phyloP scores from a whole-genome alignment of 352 stramenopile genomes.

The Phytophthora nicotianae region DNA sequence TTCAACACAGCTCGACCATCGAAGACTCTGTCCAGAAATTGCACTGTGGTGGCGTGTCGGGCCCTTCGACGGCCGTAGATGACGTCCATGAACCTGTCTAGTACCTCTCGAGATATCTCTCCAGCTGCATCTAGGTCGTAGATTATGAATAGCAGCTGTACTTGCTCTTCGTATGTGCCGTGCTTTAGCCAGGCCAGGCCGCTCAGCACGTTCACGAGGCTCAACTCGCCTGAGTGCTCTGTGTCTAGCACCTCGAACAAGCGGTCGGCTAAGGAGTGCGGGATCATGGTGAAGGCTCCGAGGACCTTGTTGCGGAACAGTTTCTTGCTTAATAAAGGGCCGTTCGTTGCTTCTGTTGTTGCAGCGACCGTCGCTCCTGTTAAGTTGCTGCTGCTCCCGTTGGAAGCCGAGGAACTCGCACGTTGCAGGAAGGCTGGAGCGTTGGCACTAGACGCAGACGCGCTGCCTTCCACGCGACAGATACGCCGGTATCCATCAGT shows the following conservation, averaged over 20 bases:
- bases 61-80: conserved; percentile 74
- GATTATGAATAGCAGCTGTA: conserved; percentile 82
- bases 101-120: conserved; percentile 66
- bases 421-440: conserved; percentile 15
- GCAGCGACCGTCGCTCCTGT: conserved; percentile 1
- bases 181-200: conserved; percentile 81
- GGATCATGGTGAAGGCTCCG: conserved; percentile 78
- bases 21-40: conserved; percentile 70
- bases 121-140: conserved; percentile 80
- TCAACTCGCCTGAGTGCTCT: conserved; percentile 68
- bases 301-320: conserved; percentile 84
- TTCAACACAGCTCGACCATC: conserved; percentile 43
- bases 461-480: conserved; percentile 50
- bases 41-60: conserved; percentile 44
- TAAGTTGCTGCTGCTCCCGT: conserved; percentile 26
- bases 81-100: conserved; percentile 87
- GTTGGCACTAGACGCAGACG: conserved; percentile 6
- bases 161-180: conserved; percentile 71
- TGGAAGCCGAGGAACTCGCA: conserved; percentile 24
- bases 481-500: conserved; percentile 77
- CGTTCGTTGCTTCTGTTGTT: conserved; percentile 10
- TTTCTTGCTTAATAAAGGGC: conserved; percentile 61
- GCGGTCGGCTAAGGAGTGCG: conserved; percentile 80
- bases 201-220: conserved; percentile 62
- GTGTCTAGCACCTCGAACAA: conserved; percentile 86